Base-by-base conservation (phyloP, 2,329 filamentous ascomycete species). In the Cladophialophora bantiana region DNA sequence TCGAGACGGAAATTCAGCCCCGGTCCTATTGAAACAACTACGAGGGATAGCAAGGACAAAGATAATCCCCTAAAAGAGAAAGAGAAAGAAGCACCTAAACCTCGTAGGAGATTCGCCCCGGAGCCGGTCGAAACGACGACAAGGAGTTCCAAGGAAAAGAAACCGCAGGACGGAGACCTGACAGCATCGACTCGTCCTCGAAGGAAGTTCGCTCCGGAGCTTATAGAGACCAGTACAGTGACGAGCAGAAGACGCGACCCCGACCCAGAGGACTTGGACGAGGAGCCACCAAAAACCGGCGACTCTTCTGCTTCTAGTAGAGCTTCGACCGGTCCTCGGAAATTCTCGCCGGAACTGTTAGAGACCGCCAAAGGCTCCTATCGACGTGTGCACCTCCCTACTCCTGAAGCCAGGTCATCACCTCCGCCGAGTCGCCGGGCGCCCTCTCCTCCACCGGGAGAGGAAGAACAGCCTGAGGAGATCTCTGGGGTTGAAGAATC, bases 271-370 rank as follows among this genome's bases (percentile, higher is more conserved):
- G 56, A 36, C 20, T 40, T 62, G 32, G 75, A 10, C 68, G 75
- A 58, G 15, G 65, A 67, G 12, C 55, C 63, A 15, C 58, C 31
- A 18, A 42, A 36, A 7, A 55, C 62, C 31, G 59, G 40, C 10
- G 45, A 56, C 18, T 68, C 66, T 12, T 31, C 62, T 15, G 15
- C 65, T 50, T 68, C 67, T 42, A 71, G 67, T 59, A 65, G 70
- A 40, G 48, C 58, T 54, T 70, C 61, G 32, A 64, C 67, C 42
- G 68, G 68, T 54, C 68, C 72, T 3, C 81, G 83, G 50, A 85
- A 79, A 67, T 96, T 96, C 77, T 85, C 89, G 35, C 93, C 93
- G 12, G 90, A 94, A 74, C 82, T 96, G 63, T 89, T 96, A 68
- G 92, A 94, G 78, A 94, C 91, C 2, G 90, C 90, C 3, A 87